phyloP scores from a whole-genome alignment of 2,329 filamentous ascomycete genomes.

The Leptographium procerum region DNA sequence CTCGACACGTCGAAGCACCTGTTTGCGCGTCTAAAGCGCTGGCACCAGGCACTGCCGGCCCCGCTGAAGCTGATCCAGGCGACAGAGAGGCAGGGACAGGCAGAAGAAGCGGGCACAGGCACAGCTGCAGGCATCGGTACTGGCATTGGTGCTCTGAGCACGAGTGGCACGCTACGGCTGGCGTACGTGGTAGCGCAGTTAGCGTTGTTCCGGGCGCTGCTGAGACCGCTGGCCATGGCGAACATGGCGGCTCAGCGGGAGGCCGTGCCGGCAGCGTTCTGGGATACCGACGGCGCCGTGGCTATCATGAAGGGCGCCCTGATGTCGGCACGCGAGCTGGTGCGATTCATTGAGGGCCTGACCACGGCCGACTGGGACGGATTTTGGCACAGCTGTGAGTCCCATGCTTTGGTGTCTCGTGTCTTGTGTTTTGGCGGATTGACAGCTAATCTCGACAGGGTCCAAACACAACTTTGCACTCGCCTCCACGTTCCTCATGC shows the following conservation, averaged over 20 bases:
- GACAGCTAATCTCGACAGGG: background rate
- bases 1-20: background rate
- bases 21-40: background rate
- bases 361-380: conserved; percentile 7
- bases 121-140: background rate
- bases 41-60: conserved; percentile 1
- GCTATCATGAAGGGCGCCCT: conserved; percentile 2
- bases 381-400: conserved; percentile 7
- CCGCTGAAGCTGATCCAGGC: background rate
- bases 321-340: background rate
- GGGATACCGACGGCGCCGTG: background rate
- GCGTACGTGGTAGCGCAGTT: conserved; percentile 3
- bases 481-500: conserved; percentile 3
- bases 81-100: background rate
- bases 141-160: background rate
- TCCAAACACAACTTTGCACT: conserved; percentile 6
- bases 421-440: too few species aligned
- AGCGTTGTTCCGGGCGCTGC: conserved; percentile 3
- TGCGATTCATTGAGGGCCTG: conserved; percentile 4
- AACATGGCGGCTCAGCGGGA: background rate
- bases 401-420: background rate
- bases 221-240: conserved; percentile 2
- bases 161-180: background rate
- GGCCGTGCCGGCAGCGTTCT: background rate
- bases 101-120: background rate